These are phyloP conservation scores for Aureobasidium sp. DNA, from an alignment of 2,329 filamentous ascomycete species.

Conservation along the genomic window DNA sequence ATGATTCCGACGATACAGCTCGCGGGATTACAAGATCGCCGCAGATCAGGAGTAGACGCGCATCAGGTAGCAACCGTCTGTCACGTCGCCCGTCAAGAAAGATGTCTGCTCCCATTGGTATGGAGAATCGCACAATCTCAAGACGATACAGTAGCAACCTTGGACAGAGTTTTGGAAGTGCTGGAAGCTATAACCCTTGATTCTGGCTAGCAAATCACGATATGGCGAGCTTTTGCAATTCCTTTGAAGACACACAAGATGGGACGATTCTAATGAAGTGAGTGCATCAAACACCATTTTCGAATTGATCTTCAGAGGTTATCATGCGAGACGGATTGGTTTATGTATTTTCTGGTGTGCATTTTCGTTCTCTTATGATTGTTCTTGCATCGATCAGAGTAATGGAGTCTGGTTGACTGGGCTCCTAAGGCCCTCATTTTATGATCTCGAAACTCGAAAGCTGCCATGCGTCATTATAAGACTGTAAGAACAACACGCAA, in stretches of 20 bases:
- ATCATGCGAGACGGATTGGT: too few relatives aligned
- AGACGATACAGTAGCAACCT: conserved; percentile 37
- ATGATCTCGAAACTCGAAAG: too few relatives aligned
- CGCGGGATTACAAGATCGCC: not conserved
- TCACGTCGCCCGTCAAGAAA: conserved; percentile 28
- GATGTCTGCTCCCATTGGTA: conserved; percentile 36
- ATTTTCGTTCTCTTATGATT: too few relatives aligned
- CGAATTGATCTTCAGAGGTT: too few relatives aligned
- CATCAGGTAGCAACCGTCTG: conserved; percentile 10
- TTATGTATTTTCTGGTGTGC: too few relatives aligned
- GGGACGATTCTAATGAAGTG: not conserved
- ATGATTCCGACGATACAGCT: conserved; percentile 12
- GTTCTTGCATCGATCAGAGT: too few relatives aligned
- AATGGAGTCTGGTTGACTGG: too few relatives aligned
- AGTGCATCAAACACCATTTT: too few relatives aligned
- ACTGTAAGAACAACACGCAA: too few relatives aligned
- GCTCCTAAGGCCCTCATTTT: too few relatives aligned
- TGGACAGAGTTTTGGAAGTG: conserved; percentile 28
- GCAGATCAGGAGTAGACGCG: not conserved
- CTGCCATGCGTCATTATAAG: too few relatives aligned
- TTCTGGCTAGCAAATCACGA: not conserved
- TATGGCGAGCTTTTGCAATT: not conserved
- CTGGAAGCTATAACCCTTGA: conserved; percentile 18
- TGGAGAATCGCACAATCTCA: conserved; percentile 34
- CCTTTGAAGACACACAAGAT: too few relatives aligned